Conservation (phyloP, 2,329 filamentous ascomycete species). For the Sporothrix pseudoabietina region DNA sequence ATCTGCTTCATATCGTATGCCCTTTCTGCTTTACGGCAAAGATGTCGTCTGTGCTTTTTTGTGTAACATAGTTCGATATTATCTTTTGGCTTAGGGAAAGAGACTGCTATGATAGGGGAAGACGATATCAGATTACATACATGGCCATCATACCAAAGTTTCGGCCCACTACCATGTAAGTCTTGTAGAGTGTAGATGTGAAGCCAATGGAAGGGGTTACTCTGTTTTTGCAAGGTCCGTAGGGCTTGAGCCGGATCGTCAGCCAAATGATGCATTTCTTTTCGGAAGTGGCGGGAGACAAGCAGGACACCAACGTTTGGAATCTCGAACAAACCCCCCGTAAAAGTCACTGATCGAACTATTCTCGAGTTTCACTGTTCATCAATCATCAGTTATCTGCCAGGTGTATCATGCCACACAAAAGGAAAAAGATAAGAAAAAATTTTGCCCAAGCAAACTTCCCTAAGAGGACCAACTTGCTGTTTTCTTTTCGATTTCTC, state of each 20-base stretch:
- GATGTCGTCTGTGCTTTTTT: neutral
- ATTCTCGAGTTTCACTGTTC: neutral
- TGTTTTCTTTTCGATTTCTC: neutral
- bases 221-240: neutral
- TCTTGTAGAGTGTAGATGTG: neutral
- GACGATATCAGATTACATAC: neutral
- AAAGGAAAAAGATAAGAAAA: neutral
- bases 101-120: neutral
- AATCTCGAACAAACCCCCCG: neutral
- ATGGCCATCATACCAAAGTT: neutral
- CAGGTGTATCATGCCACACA: constrained; percentile 15
- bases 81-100: neutral
- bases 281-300: constrained; percentile 16
- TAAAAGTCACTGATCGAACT: neutral
- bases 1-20: neutral
- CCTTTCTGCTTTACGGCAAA: neutral
- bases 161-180: neutral
- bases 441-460: neutral
- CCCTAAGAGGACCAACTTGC: neutral
- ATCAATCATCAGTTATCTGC: neutral
- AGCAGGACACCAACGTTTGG: neutral
- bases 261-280: neutral
- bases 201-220: too few species aligned
- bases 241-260: neutral
- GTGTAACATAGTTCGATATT: neutral